These are phyloP conservation scores for Coemansia sp. DNA, from an alignment of 192 early-diverging fungal species.

Conservation along the genomic window DNA sequence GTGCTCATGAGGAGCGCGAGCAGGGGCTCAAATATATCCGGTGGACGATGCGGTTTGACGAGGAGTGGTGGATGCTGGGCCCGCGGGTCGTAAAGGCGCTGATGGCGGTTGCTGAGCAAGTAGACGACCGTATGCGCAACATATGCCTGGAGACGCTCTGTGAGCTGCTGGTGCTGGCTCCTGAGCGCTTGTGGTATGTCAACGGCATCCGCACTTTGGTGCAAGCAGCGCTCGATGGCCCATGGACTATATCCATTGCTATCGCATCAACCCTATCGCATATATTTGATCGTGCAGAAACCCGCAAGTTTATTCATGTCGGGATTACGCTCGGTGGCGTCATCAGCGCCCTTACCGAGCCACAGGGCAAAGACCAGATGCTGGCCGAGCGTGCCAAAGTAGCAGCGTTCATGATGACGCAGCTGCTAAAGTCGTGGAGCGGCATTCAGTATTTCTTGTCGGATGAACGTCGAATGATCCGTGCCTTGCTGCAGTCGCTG, in stretches of 20 bases:
- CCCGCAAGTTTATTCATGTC: constrained; percentile 29
- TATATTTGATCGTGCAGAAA: constrained; percentile 34
- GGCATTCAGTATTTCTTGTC: constrained; percentile 55
- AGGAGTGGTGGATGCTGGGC: constrained; percentile 30
- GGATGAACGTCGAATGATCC: constrained; percentile 34
- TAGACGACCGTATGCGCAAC: constrained; percentile 51
- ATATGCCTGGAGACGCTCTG: constrained; percentile 51
- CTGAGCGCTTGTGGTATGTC: constrained; percentile 39
- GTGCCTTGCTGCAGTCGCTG: constrained; percentile 36
- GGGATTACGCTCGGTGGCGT: constrained; percentile 47
- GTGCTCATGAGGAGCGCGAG: constrained; percentile 49
- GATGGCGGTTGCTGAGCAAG: constrained; percentile 51
- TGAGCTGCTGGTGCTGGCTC: constrained; percentile 41
- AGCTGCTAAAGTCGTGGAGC: constrained; percentile 55
- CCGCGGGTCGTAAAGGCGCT: constrained; percentile 40
- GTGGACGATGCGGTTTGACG: constrained; percentile 44
- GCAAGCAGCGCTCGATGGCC: constrained; percentile 48
- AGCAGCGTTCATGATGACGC: constrained; percentile 48
- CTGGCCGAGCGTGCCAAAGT: constrained; percentile 49
- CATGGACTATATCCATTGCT: constrained; percentile 46
- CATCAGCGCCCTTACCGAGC: constrained; percentile 44
- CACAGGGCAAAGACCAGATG: constrained; percentile 33
- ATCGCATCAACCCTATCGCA: constrained; percentile 41
- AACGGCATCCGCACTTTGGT: constrained; percentile 45
- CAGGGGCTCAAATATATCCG: constrained; percentile 53